phyloP scores from a whole-genome alignment of 345 rosid species.

The Gossypium anomalum region DNA sequence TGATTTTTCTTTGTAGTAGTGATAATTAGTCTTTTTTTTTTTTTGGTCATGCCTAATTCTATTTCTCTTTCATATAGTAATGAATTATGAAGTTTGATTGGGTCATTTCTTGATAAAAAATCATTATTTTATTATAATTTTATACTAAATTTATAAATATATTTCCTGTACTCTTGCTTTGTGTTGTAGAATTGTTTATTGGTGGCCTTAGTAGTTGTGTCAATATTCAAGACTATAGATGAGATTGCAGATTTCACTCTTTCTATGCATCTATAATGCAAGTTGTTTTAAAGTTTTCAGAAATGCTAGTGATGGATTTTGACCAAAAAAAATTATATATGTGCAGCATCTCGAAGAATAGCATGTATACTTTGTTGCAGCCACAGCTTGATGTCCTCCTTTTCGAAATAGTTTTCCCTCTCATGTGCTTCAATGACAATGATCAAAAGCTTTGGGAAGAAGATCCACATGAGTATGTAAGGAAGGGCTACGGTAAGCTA shows the following conservation, averaged over 20 bases:
- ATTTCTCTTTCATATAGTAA: neutral
- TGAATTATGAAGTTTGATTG: no score
- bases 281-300: neutral
- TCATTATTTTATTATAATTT: neutral
- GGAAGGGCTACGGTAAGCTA: slow-evolving; percentile 97
- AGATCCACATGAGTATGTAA: slow-evolving; percentile 98
- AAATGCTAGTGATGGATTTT: neutral
- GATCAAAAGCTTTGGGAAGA: slow-evolving; percentile 99
- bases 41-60: neutral
- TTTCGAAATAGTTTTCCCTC: slow-evolving; percentile 94
- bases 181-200: neutral
- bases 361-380: slow-evolving; percentile 79
- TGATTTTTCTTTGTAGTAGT: neutral
- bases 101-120: neutral
- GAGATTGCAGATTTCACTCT: neutral
- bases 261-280: neutral
- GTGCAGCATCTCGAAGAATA: slow-evolving; percentile 76
- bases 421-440: slow-evolving; percentile 93
- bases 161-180: neutral
- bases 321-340: neutral
- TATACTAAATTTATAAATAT: neutral
- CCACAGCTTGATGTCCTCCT: slow-evolving; percentile 86
- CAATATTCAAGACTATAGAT: no score
- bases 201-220: neutral
- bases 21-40: neutral